A percentile compares a stretch with the other conserved stretches of the same genome.
phyloP scores from a whole-genome alignment of 2,329 filamentous ascomycete species.

The Diaporthe nobilis region DNA sequence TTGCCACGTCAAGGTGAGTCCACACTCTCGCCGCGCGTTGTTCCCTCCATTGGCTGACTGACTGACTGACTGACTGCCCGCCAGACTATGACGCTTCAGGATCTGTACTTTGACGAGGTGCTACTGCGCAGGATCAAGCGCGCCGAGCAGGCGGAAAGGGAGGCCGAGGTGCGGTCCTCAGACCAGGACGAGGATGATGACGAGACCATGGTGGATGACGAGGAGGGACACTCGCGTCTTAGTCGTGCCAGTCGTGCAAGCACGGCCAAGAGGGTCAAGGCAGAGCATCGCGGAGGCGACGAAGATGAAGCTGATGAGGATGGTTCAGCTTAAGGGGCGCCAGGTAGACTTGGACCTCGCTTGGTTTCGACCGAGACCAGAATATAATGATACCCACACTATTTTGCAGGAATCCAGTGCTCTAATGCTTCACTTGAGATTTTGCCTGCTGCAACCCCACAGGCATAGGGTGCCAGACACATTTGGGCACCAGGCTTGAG shows the following conservation, averaged over 20 bases:
- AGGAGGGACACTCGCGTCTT: background rate
- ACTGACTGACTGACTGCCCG: conserved; percentile 32
- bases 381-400: conserved; percentile 15
- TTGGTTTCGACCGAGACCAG: background rate
- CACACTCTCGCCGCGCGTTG: background rate
- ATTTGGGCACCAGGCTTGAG: no score
- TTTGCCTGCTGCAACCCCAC: no score
- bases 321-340: background rate
- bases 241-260: conserved; percentile 9
- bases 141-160: conserved; percentile 59
- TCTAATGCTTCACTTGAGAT: background rate
- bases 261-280: conserved; percentile 34
- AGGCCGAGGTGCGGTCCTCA: conserved; percentile 60
- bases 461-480: background rate
- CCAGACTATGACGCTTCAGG: conserved; percentile 57
- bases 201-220: conserved; percentile 47
- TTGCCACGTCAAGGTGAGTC: conserved; percentile 67
- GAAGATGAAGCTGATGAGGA: background rate
- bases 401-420: background rate
- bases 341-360: background rate
- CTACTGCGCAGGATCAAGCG: conserved; percentile 72
- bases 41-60: background rate
- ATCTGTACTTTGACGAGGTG: conserved; percentile 70
- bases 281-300: conserved; percentile 47
- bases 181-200: conserved; percentile 53